A percentile compares a stretch with the other conserved stretches of the same genome.
Conservation (phyloP, 345 rosid genomes). For the Ceriops decandra region DNA sequence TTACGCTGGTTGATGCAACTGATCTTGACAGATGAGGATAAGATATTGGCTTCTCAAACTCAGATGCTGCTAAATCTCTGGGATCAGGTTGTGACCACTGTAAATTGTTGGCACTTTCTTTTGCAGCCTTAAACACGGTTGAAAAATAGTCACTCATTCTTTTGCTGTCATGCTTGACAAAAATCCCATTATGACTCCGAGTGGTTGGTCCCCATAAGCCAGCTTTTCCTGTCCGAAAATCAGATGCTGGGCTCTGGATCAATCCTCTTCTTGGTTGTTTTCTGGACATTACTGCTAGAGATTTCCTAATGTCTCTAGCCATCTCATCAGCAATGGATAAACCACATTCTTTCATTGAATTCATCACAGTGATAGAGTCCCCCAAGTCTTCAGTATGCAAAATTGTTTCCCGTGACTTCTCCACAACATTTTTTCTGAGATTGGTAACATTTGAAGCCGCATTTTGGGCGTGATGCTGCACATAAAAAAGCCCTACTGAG, state of each 20-base stretch:
- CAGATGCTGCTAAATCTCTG: constrained; percentile 32
- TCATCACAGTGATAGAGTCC: constrained; percentile 65
- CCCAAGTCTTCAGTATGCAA: constrained; percentile 77
- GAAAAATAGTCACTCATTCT: constrained; percentile 46
- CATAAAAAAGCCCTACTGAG: constrained; percentile 83
- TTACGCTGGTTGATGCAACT: constrained; percentile 38
- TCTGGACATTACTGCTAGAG: constrained; percentile 58
- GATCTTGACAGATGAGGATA: constrained; percentile 24
- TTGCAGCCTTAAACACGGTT: constrained; percentile 61
- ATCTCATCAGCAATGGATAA: constrained; percentile 70
- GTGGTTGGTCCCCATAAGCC: constrained; percentile 46
- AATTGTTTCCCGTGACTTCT: constrained; percentile 53
- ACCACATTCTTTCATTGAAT: constrained; percentile 84
- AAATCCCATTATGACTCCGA: constrained; percentile 39
- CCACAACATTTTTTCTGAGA: constrained; percentile 49
- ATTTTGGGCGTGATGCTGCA: constrained; percentile 75
- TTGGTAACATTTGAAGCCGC: constrained; percentile 64
- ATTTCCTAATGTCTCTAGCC: constrained; percentile 66
- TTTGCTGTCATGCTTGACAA: constrained; percentile 37
- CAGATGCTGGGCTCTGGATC: constrained; percentile 32
- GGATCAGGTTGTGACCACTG: constrained; percentile 69
- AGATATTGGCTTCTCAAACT: constrained; percentile 25
- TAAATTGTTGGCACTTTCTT: constrained; percentile 61
- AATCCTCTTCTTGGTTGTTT: constrained; percentile 68
- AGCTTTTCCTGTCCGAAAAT: constrained; percentile 41